Percentiles rank a stretch among this genome's conserved stretches.
phyloP scores from a whole-genome alignment of 2,329 filamentous ascomycete species.

The Colletotrichum tabaci region DNA sequence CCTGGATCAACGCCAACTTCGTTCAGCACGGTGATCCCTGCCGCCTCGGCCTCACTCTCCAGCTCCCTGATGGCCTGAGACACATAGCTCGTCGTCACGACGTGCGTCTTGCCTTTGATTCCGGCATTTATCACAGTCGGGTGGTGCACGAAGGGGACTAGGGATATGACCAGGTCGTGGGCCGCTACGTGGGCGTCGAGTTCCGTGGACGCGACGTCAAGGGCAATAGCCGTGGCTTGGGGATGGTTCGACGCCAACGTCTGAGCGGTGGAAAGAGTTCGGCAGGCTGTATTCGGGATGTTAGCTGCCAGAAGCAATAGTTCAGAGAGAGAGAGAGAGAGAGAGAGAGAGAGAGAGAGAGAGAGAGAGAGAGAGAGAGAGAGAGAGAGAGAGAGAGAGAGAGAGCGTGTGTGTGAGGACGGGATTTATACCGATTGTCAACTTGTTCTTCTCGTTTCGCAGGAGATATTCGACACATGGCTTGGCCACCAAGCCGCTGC shows the following conservation, averaged over 20 bases:
- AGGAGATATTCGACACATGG: slow-evolving; percentile 44
- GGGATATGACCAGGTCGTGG: slow-evolving; percentile 46
- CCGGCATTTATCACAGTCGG: slow-evolving; percentile 74
- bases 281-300: slow-evolving; percentile 30
- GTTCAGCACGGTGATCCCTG: slow-evolving; percentile 81
- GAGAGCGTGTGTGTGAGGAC: not conserved
- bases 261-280: slow-evolving; percentile 34
- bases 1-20: slow-evolving; percentile 75
- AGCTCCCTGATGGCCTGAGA: slow-evolving; percentile 79
- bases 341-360: too few relatives aligned
- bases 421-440: slow-evolving; percentile 42
- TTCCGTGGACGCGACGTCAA: slow-evolving; percentile 43
- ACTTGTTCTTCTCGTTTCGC: slow-evolving; percentile 28
- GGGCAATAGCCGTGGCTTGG: slow-evolving; percentile 30
- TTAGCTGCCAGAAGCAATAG: not conserved
- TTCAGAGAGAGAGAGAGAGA: too few relatives aligned
- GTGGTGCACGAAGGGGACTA: slow-evolving; percentile 47
- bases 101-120: slow-evolving; percentile 78
- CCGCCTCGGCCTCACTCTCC: slow-evolving; percentile 72
- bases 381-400: too few relatives aligned
- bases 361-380: not conserved
- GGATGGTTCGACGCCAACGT: not conserved
- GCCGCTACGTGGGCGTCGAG: slow-evolving; percentile 40
- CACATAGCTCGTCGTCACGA: slow-evolving; percentile 83
- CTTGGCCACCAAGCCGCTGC: slow-evolving; percentile 43